Percentiles rank a stretch among this genome's conserved stretches.
Evolutionary conservation across 495 filamentous ascomycete genomes (phyloP).

Genomic region (Hypoxylon crocopeplum): DNA sequence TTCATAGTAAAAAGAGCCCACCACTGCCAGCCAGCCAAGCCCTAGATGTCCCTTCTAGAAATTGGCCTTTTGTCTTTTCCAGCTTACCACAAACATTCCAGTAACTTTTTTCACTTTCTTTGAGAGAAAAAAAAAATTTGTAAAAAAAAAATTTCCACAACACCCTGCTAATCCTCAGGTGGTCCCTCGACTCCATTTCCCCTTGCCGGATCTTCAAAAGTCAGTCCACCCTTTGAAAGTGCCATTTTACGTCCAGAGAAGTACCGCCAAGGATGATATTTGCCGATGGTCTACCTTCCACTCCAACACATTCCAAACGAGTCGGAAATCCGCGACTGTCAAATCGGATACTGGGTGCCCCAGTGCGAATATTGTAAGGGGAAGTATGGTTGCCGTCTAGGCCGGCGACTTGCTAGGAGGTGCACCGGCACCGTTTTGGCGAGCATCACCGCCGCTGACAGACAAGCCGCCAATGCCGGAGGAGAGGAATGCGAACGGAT

Average conservation of each 20-base stretch:
- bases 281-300: conserved; percentile 35
- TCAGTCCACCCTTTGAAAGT: conserved; percentile 44
- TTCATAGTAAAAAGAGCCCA: conserved; percentile 39
- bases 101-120: conserved; percentile 40
- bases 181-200: conserved; percentile 28
- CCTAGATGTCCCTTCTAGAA: conserved; percentile 48
- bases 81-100: conserved; percentile 44
- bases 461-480: conserved; percentile 79
- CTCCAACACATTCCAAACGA: conserved; percentile 42
- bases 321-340: conserved; percentile 37
- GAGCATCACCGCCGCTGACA: conserved; percentile 81
- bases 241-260: conserved; percentile 45
- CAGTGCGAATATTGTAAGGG: conserved; percentile 23
- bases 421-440: conserved; percentile 75
- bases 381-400: conserved; percentile 41
- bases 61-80: conserved; percentile 56
- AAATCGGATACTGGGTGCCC: conserved; percentile 32
- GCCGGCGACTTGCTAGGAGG: conserved; percentile 70
- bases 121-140: neutral
- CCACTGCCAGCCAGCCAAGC: conserved; percentile 45
- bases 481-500: conserved; percentile 91
- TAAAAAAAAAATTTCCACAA: conserved; percentile 29
- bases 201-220: conserved; percentile 43
- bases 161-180: conserved; percentile 37
- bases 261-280: conserved; percentile 46